Evolutionary conservation across 2,329 filamentous ascomycete species (phyloP), one percentile per base, ranked within the genome.

Genomic region (Truncatella angustata): DNA sequence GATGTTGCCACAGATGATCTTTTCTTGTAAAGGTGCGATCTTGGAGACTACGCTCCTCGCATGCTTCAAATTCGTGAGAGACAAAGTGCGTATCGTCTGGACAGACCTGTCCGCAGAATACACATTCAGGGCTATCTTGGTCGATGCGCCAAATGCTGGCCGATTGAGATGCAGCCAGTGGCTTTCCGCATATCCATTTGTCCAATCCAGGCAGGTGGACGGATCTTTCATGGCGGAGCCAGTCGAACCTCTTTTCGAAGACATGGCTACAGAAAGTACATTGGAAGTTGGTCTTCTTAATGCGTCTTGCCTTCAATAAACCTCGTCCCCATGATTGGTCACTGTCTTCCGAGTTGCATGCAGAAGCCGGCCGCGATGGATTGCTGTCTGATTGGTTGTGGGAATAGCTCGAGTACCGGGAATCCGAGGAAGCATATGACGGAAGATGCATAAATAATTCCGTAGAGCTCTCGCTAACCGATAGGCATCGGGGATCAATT

Each of bases 171-270:
- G 59, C 51, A 1, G 63, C 57, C 3, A 69, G 53, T 4, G 70
- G 70, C 1, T 68, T 71, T 0, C 74, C 73, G 56, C 82, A 85
- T 4, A 82, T 73, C 75, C 74, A 81, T 4, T 76, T 70, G 51
- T 73, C 71, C 28, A 73, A 54, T 16, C 64, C 68, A 35, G 73
- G 66, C 2, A 78, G 61, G 55, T 81, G 77, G 3, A 80, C 65
- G 1, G 76, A 76, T 36, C 77, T 70, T 53, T 80, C 78, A 55
- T 81, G 78, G 1, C 79, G 68, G 11, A 67, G 62, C 69, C 70
- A 72, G 49, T 74, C 72, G 49, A 72, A 72, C 37, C 67, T 70
- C 48, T 71, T 73, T 49, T 66, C 67, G 49, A 74, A 74, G 36
- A 55, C 62, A 23, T 71, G 68, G 4, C 57, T 55, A 50, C 72